Evolutionary conservation across 495 filamentous ascomycete species (phyloP), one percentile per base, ranked within the genome.

Genomic region (Saxispiralis lemnorum): DNA sequence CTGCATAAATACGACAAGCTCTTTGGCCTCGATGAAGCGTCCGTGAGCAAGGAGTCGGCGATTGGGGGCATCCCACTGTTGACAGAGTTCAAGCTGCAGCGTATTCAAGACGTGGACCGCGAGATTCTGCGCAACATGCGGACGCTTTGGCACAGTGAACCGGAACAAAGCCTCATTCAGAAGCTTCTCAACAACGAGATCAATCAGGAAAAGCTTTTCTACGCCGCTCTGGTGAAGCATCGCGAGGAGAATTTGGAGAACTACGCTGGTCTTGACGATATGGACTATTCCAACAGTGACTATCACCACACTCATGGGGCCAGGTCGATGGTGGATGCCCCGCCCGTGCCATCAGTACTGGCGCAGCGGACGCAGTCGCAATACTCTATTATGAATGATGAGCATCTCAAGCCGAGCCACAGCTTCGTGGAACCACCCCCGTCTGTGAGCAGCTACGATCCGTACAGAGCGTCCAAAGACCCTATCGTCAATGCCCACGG

Each of bases 141-240:
- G 46, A 81, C 83, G 6, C 59, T 96, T 44, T 96, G 83, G 84
- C 87, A 94, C 61, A 73, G 73, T 44, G 78, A 79, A 35, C 69
- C 71, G 21, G 78, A 86, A 41, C 68, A 78, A n/a, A 65, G 72
- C 2, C 55, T 95, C n/a, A 66, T 78, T 31, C 62, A 73, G 46
- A 74, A 68, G 47, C 61, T 95, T 2, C 56, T 76, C 20, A 73
- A 66, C 44, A 61, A 75, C 11, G 77, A 81, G 80, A 88, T 72
- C 1, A 95, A 88, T 45, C 80, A 93, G 30, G 83, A 94, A 54
- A 87, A 92, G 49, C 66, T 86, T 54, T 92, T 96, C 51, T 97
- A 96, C 65, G 78, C 72, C 55, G 70, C 88, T 0, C 72, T 97
- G 17, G 61, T 78, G 46, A 78, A 74, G 51, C 87, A 93, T 56